Conservation (phyloP, 108 stramenopile species). For the Phaeodactylum tricornutum region DNA sequence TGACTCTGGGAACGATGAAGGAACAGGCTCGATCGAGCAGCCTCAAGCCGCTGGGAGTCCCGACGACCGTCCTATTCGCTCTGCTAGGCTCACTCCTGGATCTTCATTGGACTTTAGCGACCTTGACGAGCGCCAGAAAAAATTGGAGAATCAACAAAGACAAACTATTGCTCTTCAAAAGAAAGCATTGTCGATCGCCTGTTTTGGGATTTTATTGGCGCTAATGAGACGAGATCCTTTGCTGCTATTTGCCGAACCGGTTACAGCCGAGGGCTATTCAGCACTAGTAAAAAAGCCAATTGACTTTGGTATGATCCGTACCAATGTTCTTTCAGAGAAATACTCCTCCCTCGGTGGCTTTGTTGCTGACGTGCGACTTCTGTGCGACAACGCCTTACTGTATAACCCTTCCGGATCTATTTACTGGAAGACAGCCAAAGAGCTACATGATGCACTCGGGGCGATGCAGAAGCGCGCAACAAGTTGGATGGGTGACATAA, state of each 20-base stretch:
- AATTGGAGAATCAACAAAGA: conserved; percentile 31
- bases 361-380: conserved; percentile 41
- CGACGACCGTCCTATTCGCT: background rate
- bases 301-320: conserved; percentile 58
- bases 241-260: conserved; percentile 68
- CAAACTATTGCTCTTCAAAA: conserved; percentile 42
- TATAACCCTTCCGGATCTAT: conserved; percentile 73
- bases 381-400: conserved; percentile 61
- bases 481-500: conserved; percentile 57
- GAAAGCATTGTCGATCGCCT: conserved; percentile 46
- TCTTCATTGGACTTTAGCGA: conserved; percentile 1
- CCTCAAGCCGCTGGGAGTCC: background rate
- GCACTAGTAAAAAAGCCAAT: conserved; percentile 58
- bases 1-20: background rate
- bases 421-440: conserved; percentile 62
- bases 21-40: background rate
- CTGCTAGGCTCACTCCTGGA: too few species aligned
- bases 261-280: conserved; percentile 49
- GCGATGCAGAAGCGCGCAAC: conserved; percentile 58
- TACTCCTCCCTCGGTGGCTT: conserved; percentile 67
- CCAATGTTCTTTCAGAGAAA: conserved; percentile 37
- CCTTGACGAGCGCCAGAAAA: conserved; percentile 21
- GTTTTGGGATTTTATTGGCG: conserved; percentile 52
- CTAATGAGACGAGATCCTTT: conserved; percentile 71
- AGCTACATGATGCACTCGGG: conserved; percentile 41